Conservation (phyloP, 2,329 filamentous ascomycete species). For the Arachnopeziza araneosa region DNA sequence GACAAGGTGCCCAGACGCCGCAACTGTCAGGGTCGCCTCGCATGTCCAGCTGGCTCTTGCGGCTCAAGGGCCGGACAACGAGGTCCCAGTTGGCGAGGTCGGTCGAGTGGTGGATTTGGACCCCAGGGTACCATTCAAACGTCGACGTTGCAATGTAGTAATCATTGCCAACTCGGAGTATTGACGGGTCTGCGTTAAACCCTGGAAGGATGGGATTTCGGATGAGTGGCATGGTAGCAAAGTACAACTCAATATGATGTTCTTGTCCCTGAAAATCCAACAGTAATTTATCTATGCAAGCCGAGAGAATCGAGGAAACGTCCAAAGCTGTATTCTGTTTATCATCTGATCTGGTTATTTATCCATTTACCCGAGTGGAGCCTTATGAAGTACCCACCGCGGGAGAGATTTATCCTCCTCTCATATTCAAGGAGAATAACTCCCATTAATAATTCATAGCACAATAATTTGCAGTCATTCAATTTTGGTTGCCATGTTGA, state of each 20-base stretch:
- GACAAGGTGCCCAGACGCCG: conserved; percentile 60
- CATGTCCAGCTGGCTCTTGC: conserved; percentile 49
- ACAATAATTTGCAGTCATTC: not conserved
- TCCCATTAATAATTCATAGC: not conserved
- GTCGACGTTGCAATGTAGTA: conserved; percentile 50
- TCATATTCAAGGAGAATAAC: not conserved
- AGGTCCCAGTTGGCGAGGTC: conserved; percentile 38
- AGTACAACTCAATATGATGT: not conserved
- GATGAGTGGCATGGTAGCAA: conserved; percentile 9
- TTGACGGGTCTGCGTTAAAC: conserved; percentile 49
- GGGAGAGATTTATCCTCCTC: not conserved
- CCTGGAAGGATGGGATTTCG: conserved; percentile 40
- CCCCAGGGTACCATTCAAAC: conserved; percentile 49
- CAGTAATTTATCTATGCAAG: not conserved
- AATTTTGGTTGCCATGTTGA: not conserved
- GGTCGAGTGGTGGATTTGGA: conserved; percentile 47
- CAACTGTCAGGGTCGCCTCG: conserved; percentile 55
- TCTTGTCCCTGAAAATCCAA: not conserved
- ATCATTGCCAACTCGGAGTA: conserved; percentile 42
- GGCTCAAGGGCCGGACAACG: conserved; percentile 40
- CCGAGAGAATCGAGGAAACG: not conserved
- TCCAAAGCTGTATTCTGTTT: not conserved
- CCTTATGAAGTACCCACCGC: not conserved
- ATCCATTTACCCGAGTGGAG: not conserved
- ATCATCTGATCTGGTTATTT: not conserved